A percentile compares a stretch with the other conserved stretches of the same genome.
Conservation (phyloP, 192 early-diverging fungal species). For the Chytriomyces confervae region DNA sequence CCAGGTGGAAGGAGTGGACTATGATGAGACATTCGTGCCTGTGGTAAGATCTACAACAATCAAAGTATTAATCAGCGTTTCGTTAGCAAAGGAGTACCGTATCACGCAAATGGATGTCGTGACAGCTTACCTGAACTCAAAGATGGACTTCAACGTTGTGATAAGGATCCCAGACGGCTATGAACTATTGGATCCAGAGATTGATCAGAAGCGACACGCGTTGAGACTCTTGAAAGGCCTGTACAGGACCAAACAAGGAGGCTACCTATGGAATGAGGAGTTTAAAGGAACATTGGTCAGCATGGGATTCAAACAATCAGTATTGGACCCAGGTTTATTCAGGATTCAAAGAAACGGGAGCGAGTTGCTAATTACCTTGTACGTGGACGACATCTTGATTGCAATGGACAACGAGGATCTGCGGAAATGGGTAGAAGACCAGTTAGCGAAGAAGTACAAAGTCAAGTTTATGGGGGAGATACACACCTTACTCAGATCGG, state of each 20-base stretch:
- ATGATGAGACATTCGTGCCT: slow-evolving; percentile 49
- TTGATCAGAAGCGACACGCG: too few relatives aligned
- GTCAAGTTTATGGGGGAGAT: too few relatives aligned
- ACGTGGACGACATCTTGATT: too few relatives aligned
- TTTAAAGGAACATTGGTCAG: not conserved
- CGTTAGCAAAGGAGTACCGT: slow-evolving; percentile 4
- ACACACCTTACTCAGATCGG: too few relatives aligned
- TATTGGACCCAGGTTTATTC: too few relatives aligned
- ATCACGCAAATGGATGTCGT: slow-evolving; percentile 45
- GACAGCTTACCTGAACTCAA: slow-evolving; percentile 43
- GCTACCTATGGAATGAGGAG: slow-evolving; percentile 24
- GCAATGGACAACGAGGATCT: too few relatives aligned
- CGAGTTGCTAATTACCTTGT: too few relatives aligned
- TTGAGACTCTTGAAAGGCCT: slow-evolving; percentile 11
- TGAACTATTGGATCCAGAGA: not conserved
- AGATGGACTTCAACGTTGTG: slow-evolving; percentile 36
- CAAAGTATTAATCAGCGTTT: slow-evolving; percentile 28
- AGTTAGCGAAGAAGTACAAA: too few relatives aligned
- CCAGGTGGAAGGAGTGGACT: slow-evolving; percentile 45
- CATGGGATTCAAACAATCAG: not conserved
- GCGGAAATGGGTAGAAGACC: too few relatives aligned
- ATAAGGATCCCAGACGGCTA: slow-evolving; percentile 42
- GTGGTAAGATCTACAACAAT: slow-evolving; percentile 40
- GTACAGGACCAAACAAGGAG: slow-evolving; percentile 40
- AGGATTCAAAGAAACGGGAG: too few relatives aligned